Base-by-base conservation (phyloP, 768 basidiomycete genomes). In the Pleurotus platypus region DNA sequence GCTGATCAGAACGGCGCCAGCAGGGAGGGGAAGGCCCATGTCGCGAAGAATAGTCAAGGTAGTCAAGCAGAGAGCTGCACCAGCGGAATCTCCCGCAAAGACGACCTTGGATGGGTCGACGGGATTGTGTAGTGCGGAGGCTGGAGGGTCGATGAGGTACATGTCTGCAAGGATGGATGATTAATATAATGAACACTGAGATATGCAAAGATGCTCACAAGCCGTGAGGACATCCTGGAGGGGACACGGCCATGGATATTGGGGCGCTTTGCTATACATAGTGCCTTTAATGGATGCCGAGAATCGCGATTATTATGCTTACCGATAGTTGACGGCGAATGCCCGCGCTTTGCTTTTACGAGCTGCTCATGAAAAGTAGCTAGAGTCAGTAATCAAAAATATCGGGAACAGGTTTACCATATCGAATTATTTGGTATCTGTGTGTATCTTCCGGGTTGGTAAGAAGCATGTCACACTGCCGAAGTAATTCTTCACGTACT, bases 161-260 rank as follows among this genome's bases (percentile, higher is more conserved):
- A 94, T 70, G 66, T 91, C 86, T 86, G 38, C 54, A 20, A 6
- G 50, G 35, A 30, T 12, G 30, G 35, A 11, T 46, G 20, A 38
- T 49, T 16, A 15, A 11, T 18, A 2, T 40, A 12, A 8, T 8
- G 43, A 20, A 8, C 20, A 27, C 20, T 12, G 27, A 15, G 38
- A 2, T 26, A 35, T 42, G 13, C 15, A 13, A 9, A 20, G 49
- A 27, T 35, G 65, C 77, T 49, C 66, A 85, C 86, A 92, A 1
- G 89, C 86, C 2, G 90, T 87, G 22, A 92, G 68, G 13, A 86
- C 83, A 63, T 93, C 91, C 58, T 90, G 89, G 0, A 92, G 64
- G 1, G 86, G 81, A 66, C 84, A 86, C 2, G 90, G 90, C 79
- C 89, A 92, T 12, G 90, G 90, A 63, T 90, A 92, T 68, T 93